A percentile compares a stretch with the other conserved stretches of the same genome.
Evolutionary conservation across 495 filamentous ascomycete genomes (phyloP).

Genomic region (Talaromyces liani): DNA sequence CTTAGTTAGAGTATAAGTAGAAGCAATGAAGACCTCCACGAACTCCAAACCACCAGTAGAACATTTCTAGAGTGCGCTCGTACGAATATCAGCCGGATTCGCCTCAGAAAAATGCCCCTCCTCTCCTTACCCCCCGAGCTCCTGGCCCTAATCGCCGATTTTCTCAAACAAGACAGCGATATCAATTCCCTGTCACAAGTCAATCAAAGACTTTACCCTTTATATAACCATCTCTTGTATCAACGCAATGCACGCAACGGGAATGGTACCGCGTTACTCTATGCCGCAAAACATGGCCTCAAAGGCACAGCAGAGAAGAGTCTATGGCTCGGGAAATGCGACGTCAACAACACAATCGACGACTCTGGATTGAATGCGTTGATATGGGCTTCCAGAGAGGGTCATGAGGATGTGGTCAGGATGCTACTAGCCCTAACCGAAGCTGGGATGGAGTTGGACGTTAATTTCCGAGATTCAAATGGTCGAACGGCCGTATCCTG

Average conservation of each 20-base stretch:
- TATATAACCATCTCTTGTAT: constrained; percentile 19
- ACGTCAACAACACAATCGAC: background rate
- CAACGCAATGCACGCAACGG: constrained; percentile 11
- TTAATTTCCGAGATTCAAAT: constrained; percentile 18
- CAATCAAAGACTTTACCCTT: constrained; percentile 14
- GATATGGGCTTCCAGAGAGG: background rate
- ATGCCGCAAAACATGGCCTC: constrained; percentile 14
- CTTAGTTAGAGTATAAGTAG: background rate
- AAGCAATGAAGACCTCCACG: background rate
- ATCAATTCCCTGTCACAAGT: constrained; percentile 19
- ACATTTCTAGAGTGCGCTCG: background rate
- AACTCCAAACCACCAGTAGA: background rate
- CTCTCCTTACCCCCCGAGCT: constrained; percentile 18
- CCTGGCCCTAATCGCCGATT: constrained; percentile 13
- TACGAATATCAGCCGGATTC: background rate
- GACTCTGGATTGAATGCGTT: background rate
- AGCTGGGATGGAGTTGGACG: constrained; percentile 9
- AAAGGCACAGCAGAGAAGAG: constrained; percentile 4
- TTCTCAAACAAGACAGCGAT: constrained; percentile 15
- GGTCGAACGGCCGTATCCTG: constrained; percentile 24
- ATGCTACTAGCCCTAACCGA: constrained; percentile 10
- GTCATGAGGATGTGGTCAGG: constrained; percentile 17
- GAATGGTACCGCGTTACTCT: constrained; percentile 18
- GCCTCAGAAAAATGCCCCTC: background rate
- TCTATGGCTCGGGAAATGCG: background rate